phyloP scores from a whole-genome alignment of 2,329 filamentous ascomycete genomes.

The Aspergillus ruber region DNA sequence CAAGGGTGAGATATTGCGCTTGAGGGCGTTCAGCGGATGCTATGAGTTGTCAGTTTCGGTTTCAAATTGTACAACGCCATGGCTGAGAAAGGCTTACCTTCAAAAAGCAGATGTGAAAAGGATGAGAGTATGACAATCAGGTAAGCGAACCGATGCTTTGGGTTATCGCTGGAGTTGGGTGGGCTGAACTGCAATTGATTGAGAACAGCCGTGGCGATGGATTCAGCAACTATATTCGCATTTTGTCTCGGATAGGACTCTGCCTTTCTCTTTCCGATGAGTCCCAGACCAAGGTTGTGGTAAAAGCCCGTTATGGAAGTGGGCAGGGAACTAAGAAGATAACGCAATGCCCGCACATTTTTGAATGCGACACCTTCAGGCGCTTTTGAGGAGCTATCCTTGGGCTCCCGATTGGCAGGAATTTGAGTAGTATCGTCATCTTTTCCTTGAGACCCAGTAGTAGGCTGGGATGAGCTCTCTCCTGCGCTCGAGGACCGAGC shows the following conservation, averaged over 20 bases:
- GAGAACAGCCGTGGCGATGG: conserved; percentile 65
- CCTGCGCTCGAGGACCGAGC: conserved; percentile 17
- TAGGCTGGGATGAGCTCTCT: conserved; percentile 13
- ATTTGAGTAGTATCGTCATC: conserved; percentile 15
- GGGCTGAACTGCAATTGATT: conserved; percentile 55
- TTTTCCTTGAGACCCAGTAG: conserved; percentile 20
- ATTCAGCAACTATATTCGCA: conserved; percentile 55
- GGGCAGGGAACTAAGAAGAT: conserved; percentile 71
- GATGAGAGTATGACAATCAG: conserved; percentile 75
- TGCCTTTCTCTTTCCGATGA: conserved; percentile 67
- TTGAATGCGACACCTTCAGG: conserved; percentile 48
- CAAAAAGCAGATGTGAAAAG: conserved; percentile 71
- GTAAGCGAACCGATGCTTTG: conserved; percentile 65
- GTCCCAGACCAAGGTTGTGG: conserved; percentile 73
- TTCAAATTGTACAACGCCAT: conserved; percentile 1
- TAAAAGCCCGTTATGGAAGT: conserved; percentile 78
- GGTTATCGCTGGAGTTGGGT: conserved; percentile 43
- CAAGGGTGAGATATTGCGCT: conserved; percentile 56
- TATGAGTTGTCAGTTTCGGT: conserved; percentile 10
- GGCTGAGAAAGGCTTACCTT: conserved; percentile 43
- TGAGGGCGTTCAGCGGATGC: conserved; percentile 45
- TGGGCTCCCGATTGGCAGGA: conserved; percentile 10
- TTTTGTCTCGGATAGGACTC: conserved; percentile 60
- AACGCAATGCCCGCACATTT: conserved; percentile 72
- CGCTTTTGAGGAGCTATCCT: conserved; percentile 16